A percentile compares a stretch with the other conserved stretches of the same genome.
Evolutionary conservation across 2,329 filamentous ascomycete genomes (phyloP).

Genomic region (Davidsoniella neocaledoniae): DNA sequence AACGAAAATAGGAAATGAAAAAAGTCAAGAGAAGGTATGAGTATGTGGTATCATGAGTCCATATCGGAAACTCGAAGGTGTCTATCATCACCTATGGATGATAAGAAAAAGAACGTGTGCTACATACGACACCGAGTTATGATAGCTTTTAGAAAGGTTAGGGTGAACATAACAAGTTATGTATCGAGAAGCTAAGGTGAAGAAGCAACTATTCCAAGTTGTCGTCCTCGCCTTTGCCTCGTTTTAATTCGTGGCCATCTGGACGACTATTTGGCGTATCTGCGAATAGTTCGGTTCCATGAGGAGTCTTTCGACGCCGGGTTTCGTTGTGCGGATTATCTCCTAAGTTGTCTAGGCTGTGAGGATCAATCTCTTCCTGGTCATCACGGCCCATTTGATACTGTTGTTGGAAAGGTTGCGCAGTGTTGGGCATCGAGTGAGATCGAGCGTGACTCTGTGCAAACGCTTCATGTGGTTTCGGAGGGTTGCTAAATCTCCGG

Average conservation of each 20-base stretch:
- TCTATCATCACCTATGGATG: neutral
- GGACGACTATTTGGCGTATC: neutral
- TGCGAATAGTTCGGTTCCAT: conserved; percentile 8
- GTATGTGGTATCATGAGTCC: neutral
- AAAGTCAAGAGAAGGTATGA: neutral
- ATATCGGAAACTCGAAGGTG: neutral
- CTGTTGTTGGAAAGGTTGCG: conserved; percentile 1
- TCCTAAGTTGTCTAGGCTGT: neutral
- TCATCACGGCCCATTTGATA: neutral
- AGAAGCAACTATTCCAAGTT: neutral
- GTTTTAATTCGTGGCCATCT: conserved; percentile 3
- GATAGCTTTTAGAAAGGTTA: too few relatives aligned
- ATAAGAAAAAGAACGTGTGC: neutral
- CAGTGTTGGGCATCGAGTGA: conserved; percentile 4
- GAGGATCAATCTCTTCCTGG: conserved; percentile 1
- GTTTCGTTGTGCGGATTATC: conserved; percentile 6
- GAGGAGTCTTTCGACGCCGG: conserved; percentile 11
- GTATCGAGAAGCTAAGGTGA: neutral
- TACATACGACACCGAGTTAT: too few relatives aligned
- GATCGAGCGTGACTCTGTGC: conserved; percentile 5
- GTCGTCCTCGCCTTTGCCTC: conserved; percentile 2
- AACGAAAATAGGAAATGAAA: conserved; percentile 1
- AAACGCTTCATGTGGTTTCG: conserved; percentile 1
- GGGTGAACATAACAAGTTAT: too few relatives aligned
- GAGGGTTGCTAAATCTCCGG: conserved; percentile 10